phyloP scores from a whole-genome alignment of 257 asterid species.

The Lavandula angustifolia region DNA sequence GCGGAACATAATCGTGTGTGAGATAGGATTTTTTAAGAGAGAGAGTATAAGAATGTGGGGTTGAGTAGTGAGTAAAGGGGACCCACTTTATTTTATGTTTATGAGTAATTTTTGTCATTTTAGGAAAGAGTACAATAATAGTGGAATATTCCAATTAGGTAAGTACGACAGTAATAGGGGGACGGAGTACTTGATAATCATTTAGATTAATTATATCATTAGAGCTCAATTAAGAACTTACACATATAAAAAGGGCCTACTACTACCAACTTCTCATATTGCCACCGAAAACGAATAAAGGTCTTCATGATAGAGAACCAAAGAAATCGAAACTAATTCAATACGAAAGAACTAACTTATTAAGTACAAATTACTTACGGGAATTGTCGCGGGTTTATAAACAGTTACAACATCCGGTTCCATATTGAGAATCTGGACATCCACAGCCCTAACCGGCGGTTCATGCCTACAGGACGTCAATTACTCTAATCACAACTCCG shows the following conservation, averaged over 20 bases:
- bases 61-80: no score
- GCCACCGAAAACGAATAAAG: conserved; percentile 6
- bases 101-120: no score
- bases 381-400: conserved; percentile 94
- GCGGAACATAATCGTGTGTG: no score
- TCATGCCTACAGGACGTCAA: conserved; percentile 89
- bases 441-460: conserved; percentile 92
- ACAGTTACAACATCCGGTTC: conserved; percentile 81
- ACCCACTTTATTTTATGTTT: no score
- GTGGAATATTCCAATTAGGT: no score
- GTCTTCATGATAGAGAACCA: background rate
- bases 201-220: background rate
- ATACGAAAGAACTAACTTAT: conserved; percentile 3
- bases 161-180: no score
- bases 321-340: conserved; percentile 17
- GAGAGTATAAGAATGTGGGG: no score
- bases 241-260: background rate
- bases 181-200: conserved; percentile 1
- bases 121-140: no score
- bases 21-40: no score
- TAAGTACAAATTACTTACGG: conserved; percentile 61
- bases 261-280: conserved; percentile 8
- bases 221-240: background rate
- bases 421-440: conserved; percentile 68
- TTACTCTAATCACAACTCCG: conserved; percentile 35